A percentile compares a stretch with the other conserved stretches of the same genome.
These are phyloP conservation scores for Yamagishiella unicocca DNA, from an alignment of 139 green algal species.

Conservation along the genomic window DNA sequence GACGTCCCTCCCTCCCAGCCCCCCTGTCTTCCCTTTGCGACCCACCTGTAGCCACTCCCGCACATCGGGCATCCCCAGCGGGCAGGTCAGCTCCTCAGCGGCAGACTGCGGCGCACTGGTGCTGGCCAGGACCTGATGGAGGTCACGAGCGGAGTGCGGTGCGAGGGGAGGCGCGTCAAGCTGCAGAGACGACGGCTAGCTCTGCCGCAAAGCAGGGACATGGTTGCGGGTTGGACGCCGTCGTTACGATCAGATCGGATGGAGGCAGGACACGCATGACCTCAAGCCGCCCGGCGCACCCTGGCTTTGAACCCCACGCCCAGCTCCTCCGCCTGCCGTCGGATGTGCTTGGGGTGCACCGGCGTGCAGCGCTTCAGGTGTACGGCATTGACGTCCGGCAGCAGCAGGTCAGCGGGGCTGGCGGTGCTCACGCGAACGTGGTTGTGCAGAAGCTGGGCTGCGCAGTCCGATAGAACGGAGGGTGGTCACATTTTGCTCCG, in stretches of 20 bases:
- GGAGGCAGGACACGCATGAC: too few relatives aligned
- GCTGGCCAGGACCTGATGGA: not conserved
- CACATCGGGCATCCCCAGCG: not conserved
- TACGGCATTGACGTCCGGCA: conserved; percentile 17
- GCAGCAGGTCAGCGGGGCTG: conserved; percentile 13
- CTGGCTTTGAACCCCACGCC: not conserved
- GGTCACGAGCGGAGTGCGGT: too few relatives aligned
- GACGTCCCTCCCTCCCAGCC: not conserved
- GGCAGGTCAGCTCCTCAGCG: not conserved
- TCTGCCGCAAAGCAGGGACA: too few relatives aligned
- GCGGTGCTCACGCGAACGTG: not conserved
- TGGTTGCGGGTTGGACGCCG: too few relatives aligned
- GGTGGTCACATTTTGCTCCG: too few relatives aligned
- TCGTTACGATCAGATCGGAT: too few relatives aligned
- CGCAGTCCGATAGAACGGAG: not conserved
- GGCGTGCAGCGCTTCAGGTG: conserved; percentile 16
- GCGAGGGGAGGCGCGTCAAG: too few relatives aligned
- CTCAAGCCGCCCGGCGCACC: conserved; percentile 15
- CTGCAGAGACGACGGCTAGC: too few relatives aligned
- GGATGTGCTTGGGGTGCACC: not conserved
- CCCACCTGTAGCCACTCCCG: conserved; percentile 26
- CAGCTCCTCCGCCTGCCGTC: not conserved
- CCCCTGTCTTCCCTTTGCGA: not conserved
- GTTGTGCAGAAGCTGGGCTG: conserved; percentile 40
- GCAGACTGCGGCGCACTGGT: not conserved